A percentile compares a stretch with the other conserved stretches of the same genome.
Conservation (phyloP, 495 filamentous ascomycete species). For the Hypomontagnella monticulosa region DNA sequence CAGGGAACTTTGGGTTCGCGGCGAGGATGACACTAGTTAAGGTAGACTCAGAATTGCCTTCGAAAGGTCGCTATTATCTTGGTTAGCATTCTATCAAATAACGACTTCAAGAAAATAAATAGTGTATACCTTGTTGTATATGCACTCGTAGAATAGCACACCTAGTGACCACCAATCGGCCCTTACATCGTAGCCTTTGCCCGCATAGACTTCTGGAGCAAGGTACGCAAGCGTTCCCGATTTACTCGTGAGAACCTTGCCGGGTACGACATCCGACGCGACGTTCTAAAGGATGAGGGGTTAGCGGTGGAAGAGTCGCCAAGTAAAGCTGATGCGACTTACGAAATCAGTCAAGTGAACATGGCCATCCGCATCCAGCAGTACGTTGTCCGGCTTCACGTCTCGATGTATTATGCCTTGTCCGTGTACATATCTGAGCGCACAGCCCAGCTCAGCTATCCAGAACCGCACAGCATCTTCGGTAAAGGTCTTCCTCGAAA, state of each 20-base stretch:
- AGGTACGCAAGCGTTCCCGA: conserved; percentile 96
- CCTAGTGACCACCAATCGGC: conserved; percentile 99
- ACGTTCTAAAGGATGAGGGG: conserved; percentile 75
- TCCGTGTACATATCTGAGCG: conserved; percentile 87
- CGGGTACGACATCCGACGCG: conserved; percentile 86
- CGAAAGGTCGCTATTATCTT: conserved; percentile 77
- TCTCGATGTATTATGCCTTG: conserved; percentile 96
- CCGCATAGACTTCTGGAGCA: conserved; percentile 93
- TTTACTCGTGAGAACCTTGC: conserved; percentile 90
- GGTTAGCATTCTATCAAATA: conserved; percentile 39
- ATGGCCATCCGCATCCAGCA: conserved; percentile 93
- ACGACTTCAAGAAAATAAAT: neutral
- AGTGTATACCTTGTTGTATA: conserved; percentile 89
- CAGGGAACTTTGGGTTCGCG: conserved; percentile 83
- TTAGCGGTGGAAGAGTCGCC: conserved; percentile 10
- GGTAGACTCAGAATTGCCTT: conserved; percentile 82
- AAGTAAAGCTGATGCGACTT: conserved; percentile 47
- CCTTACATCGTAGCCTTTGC: conserved; percentile 82
- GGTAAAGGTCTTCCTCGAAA: conserved; percentile 96
- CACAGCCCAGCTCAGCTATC: conserved; percentile 94
- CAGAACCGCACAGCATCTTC: conserved; percentile 97
- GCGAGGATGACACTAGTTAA: conserved; percentile 83
- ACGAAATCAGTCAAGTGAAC: conserved; percentile 99
- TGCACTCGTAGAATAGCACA: conserved; percentile 97
- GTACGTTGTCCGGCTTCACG: conserved; percentile 96